Percentiles rank a stretch among this genome's conserved stretches.
Evolutionary conservation across 2,329 filamentous ascomycete species (phyloP).

Genomic region (Neophaeococcomyces mojaviensis): DNA sequence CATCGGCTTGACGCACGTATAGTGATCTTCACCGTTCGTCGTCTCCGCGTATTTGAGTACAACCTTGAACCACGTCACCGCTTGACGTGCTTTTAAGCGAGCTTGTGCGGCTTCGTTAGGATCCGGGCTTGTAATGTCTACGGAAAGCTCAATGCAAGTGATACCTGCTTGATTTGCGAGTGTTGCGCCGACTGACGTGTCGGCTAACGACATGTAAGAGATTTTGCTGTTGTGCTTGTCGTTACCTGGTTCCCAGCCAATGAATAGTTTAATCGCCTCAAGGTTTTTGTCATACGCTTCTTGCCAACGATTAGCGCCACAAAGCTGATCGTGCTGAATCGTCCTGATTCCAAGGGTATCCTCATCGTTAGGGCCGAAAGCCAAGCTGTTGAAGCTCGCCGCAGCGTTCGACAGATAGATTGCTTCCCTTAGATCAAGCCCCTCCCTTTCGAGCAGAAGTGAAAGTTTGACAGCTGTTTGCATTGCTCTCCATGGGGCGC

Average conservation of each 20-base stretch:
- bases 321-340: background rate
- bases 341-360: background rate
- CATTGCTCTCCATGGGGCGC: background rate
- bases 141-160: background rate
- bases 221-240: background rate
- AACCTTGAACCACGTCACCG: background rate
- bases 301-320: background rate
- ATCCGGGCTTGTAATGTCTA: background rate
- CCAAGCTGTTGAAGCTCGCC: background rate
- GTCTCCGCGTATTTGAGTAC: background rate
- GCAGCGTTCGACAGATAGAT: background rate
- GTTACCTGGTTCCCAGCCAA: background rate
- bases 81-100: background rate
- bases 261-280: background rate
- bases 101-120: background rate
- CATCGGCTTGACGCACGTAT: background rate
- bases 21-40: background rate
- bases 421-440: background rate
- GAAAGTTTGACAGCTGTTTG: constrained; percentile 1
- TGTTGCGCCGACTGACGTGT: background rate
- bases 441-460: background rate
- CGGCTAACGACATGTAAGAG: background rate
- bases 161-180: background rate
- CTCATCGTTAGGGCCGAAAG: background rate
- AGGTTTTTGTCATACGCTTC: background rate